Percentiles rank a stretch among this genome's conserved stretches.
Conservation (phyloP, 169 alveolate genomes). For the Plasmodium falciparum region DNA sequence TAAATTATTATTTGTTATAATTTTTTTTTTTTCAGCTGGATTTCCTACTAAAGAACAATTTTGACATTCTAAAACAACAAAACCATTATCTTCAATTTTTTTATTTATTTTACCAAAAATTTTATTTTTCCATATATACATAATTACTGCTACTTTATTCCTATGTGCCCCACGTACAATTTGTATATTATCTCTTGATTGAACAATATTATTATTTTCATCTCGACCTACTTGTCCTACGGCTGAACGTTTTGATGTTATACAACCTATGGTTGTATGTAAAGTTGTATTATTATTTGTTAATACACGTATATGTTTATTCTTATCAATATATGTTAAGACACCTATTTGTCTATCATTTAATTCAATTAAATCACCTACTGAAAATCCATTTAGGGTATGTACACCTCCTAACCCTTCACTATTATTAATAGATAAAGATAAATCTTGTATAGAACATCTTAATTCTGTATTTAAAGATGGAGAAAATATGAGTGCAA, state of each 20-base stretch:
- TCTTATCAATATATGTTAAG: conserved; percentile 85
- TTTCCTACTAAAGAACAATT: conserved; percentile 50
- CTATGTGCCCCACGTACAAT: conserved; percentile 81
- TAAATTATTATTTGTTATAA: conserved; percentile 35
- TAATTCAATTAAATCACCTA: conserved; percentile 87
- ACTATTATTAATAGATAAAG: conserved; percentile 33
- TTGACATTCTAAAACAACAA: conserved; percentile 63
- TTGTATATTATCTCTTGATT: conserved; percentile 78
- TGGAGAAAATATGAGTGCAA: conserved; percentile 86
- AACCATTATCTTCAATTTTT: conserved; percentile 75
- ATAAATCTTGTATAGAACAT: conserved; percentile 79
- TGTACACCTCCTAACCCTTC: conserved; percentile 79
- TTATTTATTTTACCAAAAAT: conserved; percentile 80
- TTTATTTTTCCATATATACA: conserved; percentile 83
- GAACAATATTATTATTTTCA: conserved; percentile 79
- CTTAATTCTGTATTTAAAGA: conserved; percentile 82
- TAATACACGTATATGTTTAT: conserved; percentile 81
- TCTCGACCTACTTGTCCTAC: conserved; percentile 82
- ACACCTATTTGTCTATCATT: conserved; percentile 88
- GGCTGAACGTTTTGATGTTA: conserved; percentile 82
- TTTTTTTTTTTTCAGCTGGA: conserved; percentile 48
- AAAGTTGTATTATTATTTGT: conserved; percentile 73
- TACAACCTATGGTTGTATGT: conserved; percentile 77
- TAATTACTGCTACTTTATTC: conserved; percentile 80
- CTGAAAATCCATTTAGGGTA: conserved; percentile 86